Percentiles rank a stretch among this genome's conserved stretches.
phyloP scores from a whole-genome alignment of 2,329 filamentous ascomycete genomes.

The Aspergillus pseudotamarii region DNA sequence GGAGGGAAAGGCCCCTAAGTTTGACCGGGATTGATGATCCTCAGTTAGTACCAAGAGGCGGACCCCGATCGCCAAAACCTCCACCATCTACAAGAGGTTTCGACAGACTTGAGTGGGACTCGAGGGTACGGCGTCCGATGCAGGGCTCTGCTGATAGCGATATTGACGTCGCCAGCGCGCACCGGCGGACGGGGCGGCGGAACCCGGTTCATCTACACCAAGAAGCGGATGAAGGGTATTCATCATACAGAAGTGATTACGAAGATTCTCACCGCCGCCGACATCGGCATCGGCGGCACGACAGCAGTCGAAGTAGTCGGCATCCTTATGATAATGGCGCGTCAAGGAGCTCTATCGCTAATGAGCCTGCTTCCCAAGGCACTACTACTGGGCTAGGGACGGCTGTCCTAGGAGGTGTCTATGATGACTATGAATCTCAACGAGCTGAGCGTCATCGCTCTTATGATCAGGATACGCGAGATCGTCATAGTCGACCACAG shows the following conservation, averaged over 20 bases:
- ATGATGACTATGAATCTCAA: constrained; percentile 35
- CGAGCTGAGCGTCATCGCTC: constrained; percentile 27
- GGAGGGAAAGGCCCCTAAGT: constrained; percentile 41
- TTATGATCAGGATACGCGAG: constrained; percentile 15
- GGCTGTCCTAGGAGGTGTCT: constrained; percentile 38
- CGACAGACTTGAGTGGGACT: constrained; percentile 37
- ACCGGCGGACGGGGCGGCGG: constrained; percentile 43
- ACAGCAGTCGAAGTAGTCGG: constrained; percentile 22
- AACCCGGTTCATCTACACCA: constrained; percentile 52
- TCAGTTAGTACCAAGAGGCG: constrained; percentile 29
- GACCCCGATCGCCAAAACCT: constrained; percentile 37
- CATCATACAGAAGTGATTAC: constrained; percentile 47
- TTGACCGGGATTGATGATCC: constrained; percentile 42
- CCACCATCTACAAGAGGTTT: constrained; percentile 42
- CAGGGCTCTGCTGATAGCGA: constrained; percentile 32
- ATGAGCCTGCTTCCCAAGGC: constrained; percentile 17
- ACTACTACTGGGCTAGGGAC: constrained; percentile 37
- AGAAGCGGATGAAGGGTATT: constrained; percentile 48
- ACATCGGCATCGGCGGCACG: constrained; percentile 32
- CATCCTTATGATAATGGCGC: constrained; percentile 25
- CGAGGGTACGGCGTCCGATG: constrained; percentile 26
- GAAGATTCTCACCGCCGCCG: constrained; percentile 47
- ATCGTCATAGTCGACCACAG: constrained; percentile 28
- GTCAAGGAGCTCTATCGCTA: constrained; percentile 20
- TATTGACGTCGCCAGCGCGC: constrained; percentile 39